Evolutionary conservation across 768 basidiomycete species (phyloP).

Genomic region (Hygrocybe punicea): DNA sequence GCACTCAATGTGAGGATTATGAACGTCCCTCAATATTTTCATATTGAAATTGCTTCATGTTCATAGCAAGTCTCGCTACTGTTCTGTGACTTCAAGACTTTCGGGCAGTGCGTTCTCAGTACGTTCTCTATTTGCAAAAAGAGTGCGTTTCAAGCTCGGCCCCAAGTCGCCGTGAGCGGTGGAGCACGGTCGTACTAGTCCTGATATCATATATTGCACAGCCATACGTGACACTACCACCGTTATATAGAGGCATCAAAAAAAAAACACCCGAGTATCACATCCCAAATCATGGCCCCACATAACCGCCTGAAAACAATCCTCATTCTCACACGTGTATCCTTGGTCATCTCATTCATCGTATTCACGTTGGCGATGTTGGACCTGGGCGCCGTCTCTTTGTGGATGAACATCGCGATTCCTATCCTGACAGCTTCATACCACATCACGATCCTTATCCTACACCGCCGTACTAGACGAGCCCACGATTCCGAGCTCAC

Average conservation of each 20-base stretch:
- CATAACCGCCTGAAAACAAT: no score
- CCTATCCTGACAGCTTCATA: background rate
- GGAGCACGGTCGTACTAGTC: no score
- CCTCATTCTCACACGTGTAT: background rate
- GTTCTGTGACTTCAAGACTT: background rate
- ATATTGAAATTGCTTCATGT: background rate
- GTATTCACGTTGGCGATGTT: background rate
- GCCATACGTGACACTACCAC: no score
- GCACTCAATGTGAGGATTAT: no score
- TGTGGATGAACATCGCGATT: background rate
- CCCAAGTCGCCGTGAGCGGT: no score
- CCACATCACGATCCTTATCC: background rate
- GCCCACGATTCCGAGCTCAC: background rate
- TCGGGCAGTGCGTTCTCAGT: no score
- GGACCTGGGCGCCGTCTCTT: background rate
- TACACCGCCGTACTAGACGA: background rate
- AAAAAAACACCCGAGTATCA: no score
- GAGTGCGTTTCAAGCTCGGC: no score
- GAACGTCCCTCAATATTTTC: background rate
- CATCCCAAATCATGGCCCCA: no score
- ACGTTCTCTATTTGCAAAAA: no score
- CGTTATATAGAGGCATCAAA: no score
- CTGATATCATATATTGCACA: no score
- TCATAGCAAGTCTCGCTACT: background rate
- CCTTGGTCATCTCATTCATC: background rate